Base-by-base conservation (phyloP, 176 grass and related monocot genomes). In the Zoysia pacifica region DNA sequence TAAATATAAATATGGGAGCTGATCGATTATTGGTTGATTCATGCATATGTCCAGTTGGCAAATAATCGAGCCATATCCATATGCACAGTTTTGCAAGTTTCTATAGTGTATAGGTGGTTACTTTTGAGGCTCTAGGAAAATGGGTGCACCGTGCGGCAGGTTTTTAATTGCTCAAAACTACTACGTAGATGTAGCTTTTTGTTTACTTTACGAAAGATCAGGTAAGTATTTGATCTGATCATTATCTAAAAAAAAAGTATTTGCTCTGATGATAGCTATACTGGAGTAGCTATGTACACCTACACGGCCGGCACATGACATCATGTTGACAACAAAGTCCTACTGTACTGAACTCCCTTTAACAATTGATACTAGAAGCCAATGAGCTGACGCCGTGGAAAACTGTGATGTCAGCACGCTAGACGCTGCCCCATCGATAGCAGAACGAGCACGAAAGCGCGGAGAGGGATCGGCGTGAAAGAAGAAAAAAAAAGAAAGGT, bases 271-370 rank as follows among this genome's bases (percentile, higher is more conserved):
- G 4, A 8, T 9, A 5, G 35, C 20, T 5, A 47, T 2, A 28
- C 28, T 28, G 28, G 28, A 28, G 28, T 28, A 58, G 16, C 62
- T 48, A 20, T 10, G 36, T 43, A 41, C 11, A 78, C 59, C 59
- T 62, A 10, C 16, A 71, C 14, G 28, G 28, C 28, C 28, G 28
- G 28, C 28, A 38, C 50, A 83, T 72, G 79, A 72, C 11, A 38
- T 16, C 55, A 87, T 42, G 58, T 20, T 49, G 73, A 83, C 49
- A 83, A 43, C 18, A 4, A 78, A 73, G 67, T 87, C 43, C 14
- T 66, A 82, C 49, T 82, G 18, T 66, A 82, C 49, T 82, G 18
- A 81, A 80, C 62, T 68, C 68, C 51, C 10, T 53, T 82, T 52
- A 64, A 73, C 43, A 84, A 62, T 19, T 4, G 72, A 47, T 46